phyloP scores from a whole-genome alignment of 75 land plant species.

The Cunninghamia lanceolata region DNA sequence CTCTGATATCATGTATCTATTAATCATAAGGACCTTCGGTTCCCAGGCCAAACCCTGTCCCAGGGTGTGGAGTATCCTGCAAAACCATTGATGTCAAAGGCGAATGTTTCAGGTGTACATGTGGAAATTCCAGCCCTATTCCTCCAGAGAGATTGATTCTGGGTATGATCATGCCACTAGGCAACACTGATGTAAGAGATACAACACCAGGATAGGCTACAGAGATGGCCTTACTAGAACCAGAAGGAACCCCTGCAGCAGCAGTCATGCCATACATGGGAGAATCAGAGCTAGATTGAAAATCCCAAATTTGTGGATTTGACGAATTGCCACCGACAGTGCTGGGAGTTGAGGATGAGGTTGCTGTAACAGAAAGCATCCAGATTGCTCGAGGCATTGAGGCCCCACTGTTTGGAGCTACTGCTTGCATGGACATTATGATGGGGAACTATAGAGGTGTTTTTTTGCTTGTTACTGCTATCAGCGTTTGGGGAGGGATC shows the following conservation, averaged over 20 bases:
- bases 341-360: neutral
- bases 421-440: conserved; percentile 16
- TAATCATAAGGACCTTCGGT: neutral
- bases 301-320: conserved; percentile 5
- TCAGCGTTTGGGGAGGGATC: neutral
- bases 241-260: neutral
- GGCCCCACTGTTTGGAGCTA: conserved; percentile 6
- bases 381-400: conserved; percentile 9
- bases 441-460: neutral
- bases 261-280: neutral
- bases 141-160: conserved; percentile 8
- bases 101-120: neutral
- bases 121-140: conserved; percentile 8
- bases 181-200: neutral
- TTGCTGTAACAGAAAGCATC: conserved; percentile 15
- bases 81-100: conserved; percentile 9
- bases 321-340: neutral
- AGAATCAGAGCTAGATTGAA: conserved; percentile 7
- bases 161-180: conserved; percentile 3
- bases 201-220: neutral
- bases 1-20: neutral
- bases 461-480: neutral
- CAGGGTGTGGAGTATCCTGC: conserved; percentile 1
- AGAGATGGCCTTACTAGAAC: neutral
- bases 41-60: neutral